Conservation (phyloP, 192 early-diverging fungal species). For the Coemansia sp. region DNA sequence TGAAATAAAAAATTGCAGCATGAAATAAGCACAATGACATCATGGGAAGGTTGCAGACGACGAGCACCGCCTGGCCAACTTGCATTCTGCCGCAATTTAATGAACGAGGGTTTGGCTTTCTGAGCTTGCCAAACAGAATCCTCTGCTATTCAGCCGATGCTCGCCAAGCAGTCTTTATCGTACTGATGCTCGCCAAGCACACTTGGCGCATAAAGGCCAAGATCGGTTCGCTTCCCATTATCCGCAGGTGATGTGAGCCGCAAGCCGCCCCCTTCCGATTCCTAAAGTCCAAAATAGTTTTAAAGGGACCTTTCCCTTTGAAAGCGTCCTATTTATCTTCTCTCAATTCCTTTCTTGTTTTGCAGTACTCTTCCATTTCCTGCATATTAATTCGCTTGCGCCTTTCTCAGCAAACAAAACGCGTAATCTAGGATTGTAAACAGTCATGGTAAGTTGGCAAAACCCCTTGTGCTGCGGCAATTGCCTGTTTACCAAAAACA, state of each 20-base stretch:
- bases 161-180: neutral
- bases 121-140: too few relatives aligned
- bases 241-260: neutral
- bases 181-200: neutral
- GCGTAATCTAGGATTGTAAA: neutral
- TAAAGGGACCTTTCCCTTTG: neutral
- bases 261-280: neutral
- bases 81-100: neutral
- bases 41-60: neutral
- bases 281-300: neutral
- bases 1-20: neutral
- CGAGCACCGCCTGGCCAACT: neutral
- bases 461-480: too few relatives aligned
- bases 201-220: conserved; percentile 2
- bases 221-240: neutral
- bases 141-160: too few relatives aligned
- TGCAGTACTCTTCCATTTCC: neutral
- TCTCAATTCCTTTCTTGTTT: neutral
- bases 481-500: too few relatives aligned
- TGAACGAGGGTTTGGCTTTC: neutral
- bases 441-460: neutral
- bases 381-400: neutral
- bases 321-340: conserved; percentile 1
- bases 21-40: neutral
- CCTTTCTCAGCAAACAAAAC: neutral